phyloP scores from a whole-genome alignment of 805 yeast species.

The Ogataea neopini region DNA sequence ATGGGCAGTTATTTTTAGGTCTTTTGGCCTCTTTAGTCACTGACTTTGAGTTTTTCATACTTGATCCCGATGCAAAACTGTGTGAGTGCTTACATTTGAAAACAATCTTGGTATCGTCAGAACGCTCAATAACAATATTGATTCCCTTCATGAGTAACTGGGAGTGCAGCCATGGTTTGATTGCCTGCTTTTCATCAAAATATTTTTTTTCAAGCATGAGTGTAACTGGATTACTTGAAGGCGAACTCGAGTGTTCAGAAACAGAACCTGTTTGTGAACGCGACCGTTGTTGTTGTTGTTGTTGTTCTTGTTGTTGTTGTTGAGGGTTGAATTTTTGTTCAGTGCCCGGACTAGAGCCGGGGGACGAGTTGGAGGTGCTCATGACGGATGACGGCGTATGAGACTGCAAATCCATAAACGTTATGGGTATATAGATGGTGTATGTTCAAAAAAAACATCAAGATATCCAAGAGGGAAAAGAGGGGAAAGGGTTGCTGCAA shows the following conservation, averaged over 20 bases:
- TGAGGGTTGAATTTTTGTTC: background rate
- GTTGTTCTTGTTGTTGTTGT: background rate
- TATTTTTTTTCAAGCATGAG: slow-evolving; percentile 25
- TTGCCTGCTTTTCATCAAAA: slow-evolving; percentile 46
- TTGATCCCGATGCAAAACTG: slow-evolving; percentile 13
- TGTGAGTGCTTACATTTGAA: slow-evolving; percentile 56
- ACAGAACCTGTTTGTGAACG: too few species aligned
- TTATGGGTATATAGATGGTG: too few species aligned
- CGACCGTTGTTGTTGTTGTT: background rate
- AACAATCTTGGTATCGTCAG: slow-evolving; percentile 60
- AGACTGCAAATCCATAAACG: slow-evolving; percentile 18
- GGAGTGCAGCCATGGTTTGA: slow-evolving; percentile 63
- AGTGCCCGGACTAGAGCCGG: background rate
- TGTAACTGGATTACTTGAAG: slow-evolving; percentile 6
- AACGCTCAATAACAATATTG: slow-evolving; percentile 59
- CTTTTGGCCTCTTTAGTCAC: slow-evolving; percentile 19
- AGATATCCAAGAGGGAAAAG: background rate
- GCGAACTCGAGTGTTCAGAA: too few species aligned
- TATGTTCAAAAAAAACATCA: background rate
- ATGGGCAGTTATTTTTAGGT: slow-evolving; percentile 51
- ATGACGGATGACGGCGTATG: slow-evolving; percentile 17
- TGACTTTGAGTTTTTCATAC: slow-evolving; percentile 12
- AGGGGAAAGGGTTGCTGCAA: slow-evolving; percentile 4
- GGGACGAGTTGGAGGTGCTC: slow-evolving; percentile 4
- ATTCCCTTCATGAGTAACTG: slow-evolving; percentile 51